Conservation (phyloP, 768 basidiomycete species). For the Tylopilus cervinicoccineus region DNA sequence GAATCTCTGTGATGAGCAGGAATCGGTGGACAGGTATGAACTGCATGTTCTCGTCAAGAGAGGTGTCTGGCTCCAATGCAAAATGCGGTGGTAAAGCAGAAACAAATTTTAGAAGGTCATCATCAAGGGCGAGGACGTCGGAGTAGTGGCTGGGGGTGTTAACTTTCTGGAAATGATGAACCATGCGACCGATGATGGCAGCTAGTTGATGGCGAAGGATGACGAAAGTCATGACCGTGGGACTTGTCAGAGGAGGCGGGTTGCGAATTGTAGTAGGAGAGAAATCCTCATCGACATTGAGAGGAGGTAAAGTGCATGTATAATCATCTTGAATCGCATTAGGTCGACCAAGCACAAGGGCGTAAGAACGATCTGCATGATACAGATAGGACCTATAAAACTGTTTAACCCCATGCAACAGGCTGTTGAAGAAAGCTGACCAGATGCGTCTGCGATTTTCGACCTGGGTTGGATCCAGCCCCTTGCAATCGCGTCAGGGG, state of each 20-base stretch:
- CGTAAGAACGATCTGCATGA: conserved; percentile 91
- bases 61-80: conserved; percentile 69
- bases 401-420: conserved; percentile 2
- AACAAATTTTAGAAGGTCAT: conserved; percentile 77
- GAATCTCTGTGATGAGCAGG: conserved; percentile 83
- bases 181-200: conserved; percentile 82
- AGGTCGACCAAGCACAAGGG: conserved; percentile 86
- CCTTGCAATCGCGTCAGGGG: conserved; percentile 38
- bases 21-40: conserved; percentile 84
- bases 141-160: conserved; percentile 73
- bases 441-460: conserved; percentile 91
- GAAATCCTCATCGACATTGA: conserved; percentile 66
- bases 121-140: conserved; percentile 79
- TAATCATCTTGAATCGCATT: conserved; percentile 88
- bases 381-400: conserved; percentile 76
- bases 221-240: conserved; percentile 84
- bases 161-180: conserved; percentile 90
- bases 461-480: conserved; percentile 68
- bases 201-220: conserved; percentile 83
- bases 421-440: conserved; percentile 35
- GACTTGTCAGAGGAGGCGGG: conserved; percentile 57
- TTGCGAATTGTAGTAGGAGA: conserved; percentile 42
- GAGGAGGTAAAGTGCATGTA: conserved; percentile 74
- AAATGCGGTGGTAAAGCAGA: conserved; percentile 76
- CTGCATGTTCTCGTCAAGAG: conserved; percentile 59